Evolutionary conservation across 192 early-diverging fungal species (phyloP).

Genomic region (Gonapodya sp.): DNA sequence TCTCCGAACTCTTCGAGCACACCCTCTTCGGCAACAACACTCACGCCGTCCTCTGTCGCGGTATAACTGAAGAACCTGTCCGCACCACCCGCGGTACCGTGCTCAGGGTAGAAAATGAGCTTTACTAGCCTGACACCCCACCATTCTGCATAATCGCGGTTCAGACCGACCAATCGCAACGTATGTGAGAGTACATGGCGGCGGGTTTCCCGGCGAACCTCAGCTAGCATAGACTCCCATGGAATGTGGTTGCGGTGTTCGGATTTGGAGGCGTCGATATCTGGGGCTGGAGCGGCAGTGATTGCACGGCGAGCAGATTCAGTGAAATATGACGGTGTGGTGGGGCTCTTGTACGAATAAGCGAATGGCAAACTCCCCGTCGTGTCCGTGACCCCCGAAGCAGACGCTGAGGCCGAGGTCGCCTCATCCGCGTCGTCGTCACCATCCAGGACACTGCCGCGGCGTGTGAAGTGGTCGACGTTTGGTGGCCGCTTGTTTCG

Average conservation of each 20-base stretch:
- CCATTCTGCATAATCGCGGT: slow-evolving; percentile 41
- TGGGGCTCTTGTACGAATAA: neutral
- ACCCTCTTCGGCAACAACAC: slow-evolving; percentile 50
- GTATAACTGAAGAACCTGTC: slow-evolving; percentile 62
- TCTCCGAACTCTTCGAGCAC: slow-evolving; percentile 42
- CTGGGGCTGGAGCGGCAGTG: neutral
- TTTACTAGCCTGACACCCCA: slow-evolving; percentile 47
- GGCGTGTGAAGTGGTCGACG: neutral
- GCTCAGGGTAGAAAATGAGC: slow-evolving; percentile 50
- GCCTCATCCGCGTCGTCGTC: neutral
- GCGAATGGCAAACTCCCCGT: neutral
- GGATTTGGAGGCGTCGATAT: neutral
- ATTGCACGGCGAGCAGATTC: too few relatives aligned
- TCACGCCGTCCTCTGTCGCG: slow-evolving; percentile 51
- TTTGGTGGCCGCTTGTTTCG: neutral
- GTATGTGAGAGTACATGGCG: slow-evolving; percentile 35
- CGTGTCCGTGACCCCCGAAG: slow-evolving; percentile 1
- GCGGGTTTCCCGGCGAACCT: slow-evolving; percentile 27
- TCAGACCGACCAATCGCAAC: slow-evolving; percentile 51
- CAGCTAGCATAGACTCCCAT: slow-evolving; percentile 16
- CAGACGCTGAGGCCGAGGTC: slow-evolving; percentile 5
- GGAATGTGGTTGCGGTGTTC: neutral
- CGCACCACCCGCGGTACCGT: neutral
- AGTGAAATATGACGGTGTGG: too few relatives aligned
- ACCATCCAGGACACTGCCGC: neutral